These are phyloP conservation scores for Clavispora santaluciae DNA, from an alignment of 805 yeast genomes.

Conservation along the genomic window DNA sequence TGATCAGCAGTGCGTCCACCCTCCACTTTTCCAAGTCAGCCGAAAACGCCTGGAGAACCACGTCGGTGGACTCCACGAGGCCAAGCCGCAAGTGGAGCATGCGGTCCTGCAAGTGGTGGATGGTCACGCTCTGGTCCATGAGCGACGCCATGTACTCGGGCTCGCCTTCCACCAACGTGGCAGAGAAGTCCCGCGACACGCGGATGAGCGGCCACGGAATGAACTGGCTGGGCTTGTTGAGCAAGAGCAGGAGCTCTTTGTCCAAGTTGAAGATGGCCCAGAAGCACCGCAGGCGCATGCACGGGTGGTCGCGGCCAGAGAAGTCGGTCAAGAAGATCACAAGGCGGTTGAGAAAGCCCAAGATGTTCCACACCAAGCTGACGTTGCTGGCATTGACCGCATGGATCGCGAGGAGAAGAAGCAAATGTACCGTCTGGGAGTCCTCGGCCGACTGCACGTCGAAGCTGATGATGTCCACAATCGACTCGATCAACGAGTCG, in stretches of 20 bases:
- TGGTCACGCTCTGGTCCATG: slow-evolving; percentile 21
- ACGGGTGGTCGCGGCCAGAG: slow-evolving; percentile 2
- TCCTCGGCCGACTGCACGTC: slow-evolving; percentile 22
- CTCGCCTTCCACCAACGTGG: slow-evolving; percentile 20
- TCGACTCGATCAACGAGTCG: slow-evolving; percentile 26
- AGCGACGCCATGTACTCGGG: slow-evolving; percentile 15
- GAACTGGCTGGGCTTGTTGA: slow-evolving; percentile 32
- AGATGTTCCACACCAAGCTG: slow-evolving; percentile 28
- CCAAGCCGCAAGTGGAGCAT: slow-evolving; percentile 19
- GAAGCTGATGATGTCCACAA: slow-evolving; percentile 31
- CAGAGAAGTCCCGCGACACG: slow-evolving; percentile 12
- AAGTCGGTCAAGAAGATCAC: slow-evolving; percentile 14
- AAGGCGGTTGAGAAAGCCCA: slow-evolving; percentile 31
- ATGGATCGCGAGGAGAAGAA: slow-evolving; percentile 30
- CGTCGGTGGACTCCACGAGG: slow-evolving; percentile 4
- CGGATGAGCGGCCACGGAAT: slow-evolving; percentile 22
- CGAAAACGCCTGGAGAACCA: slow-evolving; percentile 18
- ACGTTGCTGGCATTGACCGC: slow-evolving; percentile 25
- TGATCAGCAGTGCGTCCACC: slow-evolving; percentile 21
- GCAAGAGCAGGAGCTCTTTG: slow-evolving; percentile 32
- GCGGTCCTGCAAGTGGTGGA: slow-evolving; percentile 22
- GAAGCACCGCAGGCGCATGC: slow-evolving; percentile 19
- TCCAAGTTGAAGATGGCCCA: slow-evolving; percentile 39
- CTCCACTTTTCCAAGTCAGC: slow-evolving; percentile 36
- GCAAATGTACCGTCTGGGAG: slow-evolving; percentile 23